phyloP scores from a whole-genome alignment of 2,329 filamentous ascomycete species.

The Fusarium pininemorale region DNA sequence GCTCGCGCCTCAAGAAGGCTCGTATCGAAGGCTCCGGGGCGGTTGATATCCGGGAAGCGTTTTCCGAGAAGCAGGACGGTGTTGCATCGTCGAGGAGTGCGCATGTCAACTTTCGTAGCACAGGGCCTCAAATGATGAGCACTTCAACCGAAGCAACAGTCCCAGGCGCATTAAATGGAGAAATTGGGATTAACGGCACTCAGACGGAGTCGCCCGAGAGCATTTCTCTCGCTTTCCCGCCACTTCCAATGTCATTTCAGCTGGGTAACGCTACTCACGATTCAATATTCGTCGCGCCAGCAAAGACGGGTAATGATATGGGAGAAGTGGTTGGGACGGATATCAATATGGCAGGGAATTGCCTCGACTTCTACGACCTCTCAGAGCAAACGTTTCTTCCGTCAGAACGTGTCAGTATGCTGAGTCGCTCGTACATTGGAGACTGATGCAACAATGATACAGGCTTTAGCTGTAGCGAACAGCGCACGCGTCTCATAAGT shows the following conservation, averaged over 20 bases:
- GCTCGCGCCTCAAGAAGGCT: constrained; percentile 12
- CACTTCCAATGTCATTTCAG: neutral
- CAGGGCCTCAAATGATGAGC: neutral
- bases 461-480: no score
- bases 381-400: neutral
- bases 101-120: neutral
- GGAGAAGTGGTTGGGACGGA: neutral
- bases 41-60: constrained; percentile 18
- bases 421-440: neutral
- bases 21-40: neutral
- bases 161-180: neutral
- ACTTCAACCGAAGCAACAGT: neutral
- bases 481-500: no score
- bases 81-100: neutral
- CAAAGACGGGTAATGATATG: neutral
- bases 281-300: neutral
- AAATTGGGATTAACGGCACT: neutral
- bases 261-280: neutral
- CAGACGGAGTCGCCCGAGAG: neutral
- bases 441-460: neutral
- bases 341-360: neutral
- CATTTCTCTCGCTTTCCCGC: constrained; percentile 1
- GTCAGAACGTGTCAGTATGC: neutral
- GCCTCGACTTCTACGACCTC: neutral
- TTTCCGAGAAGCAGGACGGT: constrained; percentile 9